Percentiles rank a stretch among this genome's conserved stretches.
Conservation (phyloP, 192 early-diverging fungal species). For the Mortierella hygrophila region DNA sequence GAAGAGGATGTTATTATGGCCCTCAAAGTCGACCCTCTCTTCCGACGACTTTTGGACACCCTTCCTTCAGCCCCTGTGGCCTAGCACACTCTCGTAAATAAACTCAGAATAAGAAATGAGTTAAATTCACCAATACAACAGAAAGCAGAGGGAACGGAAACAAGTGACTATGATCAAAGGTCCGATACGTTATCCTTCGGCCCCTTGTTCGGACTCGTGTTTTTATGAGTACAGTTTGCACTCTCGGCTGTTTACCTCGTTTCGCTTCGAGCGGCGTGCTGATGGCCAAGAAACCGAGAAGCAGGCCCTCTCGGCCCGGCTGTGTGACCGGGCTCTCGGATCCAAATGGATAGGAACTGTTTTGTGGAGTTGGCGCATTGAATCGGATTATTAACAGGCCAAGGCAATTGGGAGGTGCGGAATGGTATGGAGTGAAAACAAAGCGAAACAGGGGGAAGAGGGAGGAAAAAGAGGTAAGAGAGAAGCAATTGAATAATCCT, state of each 20-base stretch:
- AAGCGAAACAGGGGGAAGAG: not conserved
- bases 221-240: not conserved
- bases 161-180: not conserved
- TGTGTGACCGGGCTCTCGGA: constrained; percentile 2
- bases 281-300: constrained; percentile 7
- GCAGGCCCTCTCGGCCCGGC: not conserved
- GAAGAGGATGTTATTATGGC: constrained; percentile 88
- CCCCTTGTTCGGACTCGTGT: not conserved
- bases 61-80: constrained; percentile 26
- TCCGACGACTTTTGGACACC: constrained; percentile 52
- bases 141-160: not conserved
- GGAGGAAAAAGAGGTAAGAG: not conserved
- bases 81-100: not conserved
- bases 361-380: not conserved
- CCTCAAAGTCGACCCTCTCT: constrained; percentile 71
- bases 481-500: not conserved
- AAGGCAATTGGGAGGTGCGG: not conserved
- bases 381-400: not conserved
- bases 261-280: constrained; percentile 6
- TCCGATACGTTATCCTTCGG: not conserved
- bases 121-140: not conserved
- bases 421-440: not conserved
- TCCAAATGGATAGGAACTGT: not conserved
- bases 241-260: constrained; percentile 6
- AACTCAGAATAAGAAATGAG: not conserved